Conservation (phyloP, 2,329 filamentous ascomycete genomes). For the Aspergillus pseudoterreus region DNA sequence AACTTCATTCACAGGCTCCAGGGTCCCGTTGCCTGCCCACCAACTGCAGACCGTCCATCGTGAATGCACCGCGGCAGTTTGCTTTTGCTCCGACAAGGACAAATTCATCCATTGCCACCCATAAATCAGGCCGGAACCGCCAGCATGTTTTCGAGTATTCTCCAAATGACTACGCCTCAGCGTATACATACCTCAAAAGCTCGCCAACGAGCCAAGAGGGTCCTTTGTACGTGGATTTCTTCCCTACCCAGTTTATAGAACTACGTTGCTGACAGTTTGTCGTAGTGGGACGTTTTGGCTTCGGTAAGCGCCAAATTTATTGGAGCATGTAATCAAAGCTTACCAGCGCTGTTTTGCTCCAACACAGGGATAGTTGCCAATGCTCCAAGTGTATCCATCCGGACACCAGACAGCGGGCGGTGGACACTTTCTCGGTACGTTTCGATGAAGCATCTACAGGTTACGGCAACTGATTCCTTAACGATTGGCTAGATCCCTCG, state of each 20-base stretch:
- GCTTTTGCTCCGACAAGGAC: not conserved
- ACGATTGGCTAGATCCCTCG: conserved; percentile 42
- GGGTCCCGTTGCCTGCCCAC: conserved; percentile 4
- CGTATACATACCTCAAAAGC: not conserved
- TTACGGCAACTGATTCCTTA: not conserved
- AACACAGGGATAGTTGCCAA: conserved; percentile 66
- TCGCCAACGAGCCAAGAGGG: not conserved
- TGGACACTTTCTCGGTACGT: conserved; percentile 64
- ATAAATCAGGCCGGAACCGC: too few species aligned
- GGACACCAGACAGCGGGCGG: conserved; percentile 65
- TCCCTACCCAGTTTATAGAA: not conserved
- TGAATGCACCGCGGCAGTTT: not conserved
- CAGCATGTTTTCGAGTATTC: not conserved
- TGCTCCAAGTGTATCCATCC: conserved; percentile 65
- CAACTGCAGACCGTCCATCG: not conserved
- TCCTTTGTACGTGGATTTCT: not conserved
- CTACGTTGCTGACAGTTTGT: conserved; percentile 2
- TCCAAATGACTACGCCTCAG: not conserved
- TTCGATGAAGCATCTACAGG: not conserved
- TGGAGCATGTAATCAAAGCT: not conserved
- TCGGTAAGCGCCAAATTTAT: conserved; percentile 8
- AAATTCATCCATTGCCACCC: conserved; percentile 3
- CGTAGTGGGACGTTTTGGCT: conserved; percentile 15
- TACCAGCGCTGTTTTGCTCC: not conserved
- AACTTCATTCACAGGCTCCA: not conserved